phyloP scores from a whole-genome alignment of 768 basidiomycete genomes.

The Trametes gibbosa region DNA sequence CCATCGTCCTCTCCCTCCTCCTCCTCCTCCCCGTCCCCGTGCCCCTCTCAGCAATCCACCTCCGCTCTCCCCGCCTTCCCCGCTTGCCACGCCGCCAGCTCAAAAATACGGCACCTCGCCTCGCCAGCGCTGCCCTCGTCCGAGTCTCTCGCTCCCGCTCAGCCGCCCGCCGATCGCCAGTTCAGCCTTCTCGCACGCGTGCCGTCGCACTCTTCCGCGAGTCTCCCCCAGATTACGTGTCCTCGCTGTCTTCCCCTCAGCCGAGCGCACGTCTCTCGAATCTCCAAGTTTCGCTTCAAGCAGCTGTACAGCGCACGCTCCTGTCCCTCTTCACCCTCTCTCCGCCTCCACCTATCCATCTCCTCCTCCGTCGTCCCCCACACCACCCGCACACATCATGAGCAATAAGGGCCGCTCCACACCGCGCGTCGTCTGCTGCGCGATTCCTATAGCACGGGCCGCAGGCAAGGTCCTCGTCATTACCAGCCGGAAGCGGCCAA shows the following conservation, averaged over 20 bases:
- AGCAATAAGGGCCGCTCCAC: slow-evolving; percentile 72
- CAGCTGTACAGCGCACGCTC: not conserved
- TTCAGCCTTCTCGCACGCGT: not conserved
- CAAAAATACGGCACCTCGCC: too few relatives aligned
- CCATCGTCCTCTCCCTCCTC: not conserved
- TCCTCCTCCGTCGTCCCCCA: not conserved
- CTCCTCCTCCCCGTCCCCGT: not conserved
- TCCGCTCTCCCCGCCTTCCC: not conserved
- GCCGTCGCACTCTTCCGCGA: not conserved
- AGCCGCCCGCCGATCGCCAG: not conserved
- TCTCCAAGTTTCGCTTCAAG: not conserved
- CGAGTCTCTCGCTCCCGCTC: too few relatives aligned
- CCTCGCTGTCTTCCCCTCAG: not conserved
- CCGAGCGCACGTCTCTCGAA: slow-evolving; percentile 5
- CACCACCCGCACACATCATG: slow-evolving; percentile 29
- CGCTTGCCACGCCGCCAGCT: too few relatives aligned
- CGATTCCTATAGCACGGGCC: slow-evolving; percentile 76
- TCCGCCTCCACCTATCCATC: slow-evolving; percentile 3
- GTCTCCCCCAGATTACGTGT: slow-evolving; percentile 7
- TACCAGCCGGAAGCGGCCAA: slow-evolving; percentile 78
- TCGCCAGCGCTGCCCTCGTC: too few relatives aligned
- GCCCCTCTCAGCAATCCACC: not conserved
- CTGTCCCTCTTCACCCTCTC: slow-evolving; percentile 9
- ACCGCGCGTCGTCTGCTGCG: slow-evolving; percentile 88
- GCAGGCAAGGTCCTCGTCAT: slow-evolving; percentile 79